Evolutionary conservation across 148 eudicot genomes (phyloP).

Genomic region (Camellia granthamiana): DNA sequence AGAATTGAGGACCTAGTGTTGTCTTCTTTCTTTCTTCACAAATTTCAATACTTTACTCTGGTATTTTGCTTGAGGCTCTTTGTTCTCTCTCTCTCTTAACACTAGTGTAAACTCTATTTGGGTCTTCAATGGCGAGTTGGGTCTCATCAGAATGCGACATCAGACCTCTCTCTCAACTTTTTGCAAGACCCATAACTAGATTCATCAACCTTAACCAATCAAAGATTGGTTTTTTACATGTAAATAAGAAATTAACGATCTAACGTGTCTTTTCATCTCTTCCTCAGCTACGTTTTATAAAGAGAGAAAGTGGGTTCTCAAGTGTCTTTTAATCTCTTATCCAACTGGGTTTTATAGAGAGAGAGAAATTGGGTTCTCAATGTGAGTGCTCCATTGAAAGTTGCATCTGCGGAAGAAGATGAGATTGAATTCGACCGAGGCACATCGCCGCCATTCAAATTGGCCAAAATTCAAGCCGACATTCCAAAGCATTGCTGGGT

Average conservation of each 20-base stretch:
- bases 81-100: background rate
- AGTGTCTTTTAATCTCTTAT: too few relatives aligned
- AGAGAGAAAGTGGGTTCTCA: too few relatives aligned
- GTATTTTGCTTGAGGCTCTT: background rate
- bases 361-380: too few relatives aligned
- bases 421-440: slow-evolving; percentile 29
- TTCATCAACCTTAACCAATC: too few relatives aligned
- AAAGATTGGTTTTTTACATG: background rate
- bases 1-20: background rate
- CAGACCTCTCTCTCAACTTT: slow-evolving; percentile 43
- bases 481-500: slow-evolving; percentile 50
- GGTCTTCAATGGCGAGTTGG: slow-evolving; percentile 53
- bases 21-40: background rate
- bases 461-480: slow-evolving; percentile 36
- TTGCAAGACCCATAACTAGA: too few relatives aligned
- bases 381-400: too few relatives aligned
- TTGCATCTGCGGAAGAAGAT: slow-evolving; percentile 9
- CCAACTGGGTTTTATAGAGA: too few relatives aligned
- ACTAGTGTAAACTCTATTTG: background rate
- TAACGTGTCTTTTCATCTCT: too few relatives aligned
- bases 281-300: too few relatives aligned
- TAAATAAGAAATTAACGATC: too few relatives aligned
- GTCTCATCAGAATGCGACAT: slow-evolving; percentile 68
- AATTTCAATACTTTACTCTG: background rate
- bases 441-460: slow-evolving; percentile 30